Evolutionary conservation across 1,139 yeast species (phyloP), one percentile per base, ranked within the genome.

Genomic region (Hansenula sp.): DNA sequence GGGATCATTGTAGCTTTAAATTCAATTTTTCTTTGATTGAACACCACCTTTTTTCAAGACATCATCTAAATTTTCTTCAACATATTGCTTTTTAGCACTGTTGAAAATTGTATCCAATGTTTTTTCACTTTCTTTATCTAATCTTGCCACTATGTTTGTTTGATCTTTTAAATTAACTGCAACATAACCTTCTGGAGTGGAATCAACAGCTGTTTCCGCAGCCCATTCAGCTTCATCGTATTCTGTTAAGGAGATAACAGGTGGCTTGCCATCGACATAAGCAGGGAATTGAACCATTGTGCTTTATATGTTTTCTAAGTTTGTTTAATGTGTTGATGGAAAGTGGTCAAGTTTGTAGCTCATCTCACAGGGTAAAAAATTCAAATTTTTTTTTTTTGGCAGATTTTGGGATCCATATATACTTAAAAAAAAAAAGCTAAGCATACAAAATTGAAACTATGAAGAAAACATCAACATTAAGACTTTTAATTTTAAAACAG

Each of bases 191-290:
- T 60, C 61, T 27, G 58, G 56, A 39, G 69, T 62, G 44, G 56
- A 57, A 54, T 77, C 82, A 7, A 77, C 66, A 51, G 81, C 76
- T 4, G 82, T 76, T 34, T 72, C 62, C 4, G 58, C 50, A 2
- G 79, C 79, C 83, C 82, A 77, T 2, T 66, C 61, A 2, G 81
- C 81, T n/a, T 51, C 61, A 46, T 77, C 83, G 52, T 77, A 77
- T 35, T 75, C 71, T 36, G 52, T 53, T 29, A 77, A 62, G 2
- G 76, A 57, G 25, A 77, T 53, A 19, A 66, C 63, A n/a, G 79
- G 80, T 10, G 81, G 80, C 33, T 67, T 55, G 4, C 75, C 77
- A 52, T 76, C 62, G 2, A 70, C 65, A 45, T 68, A 71, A 21
- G 57, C 62, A 27, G 81, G 81, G 36, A 54, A 59, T 27, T 48